Base-by-base conservation (phyloP, 2,329 filamentous ascomycete species). In the Claviceps capensis region DNA sequence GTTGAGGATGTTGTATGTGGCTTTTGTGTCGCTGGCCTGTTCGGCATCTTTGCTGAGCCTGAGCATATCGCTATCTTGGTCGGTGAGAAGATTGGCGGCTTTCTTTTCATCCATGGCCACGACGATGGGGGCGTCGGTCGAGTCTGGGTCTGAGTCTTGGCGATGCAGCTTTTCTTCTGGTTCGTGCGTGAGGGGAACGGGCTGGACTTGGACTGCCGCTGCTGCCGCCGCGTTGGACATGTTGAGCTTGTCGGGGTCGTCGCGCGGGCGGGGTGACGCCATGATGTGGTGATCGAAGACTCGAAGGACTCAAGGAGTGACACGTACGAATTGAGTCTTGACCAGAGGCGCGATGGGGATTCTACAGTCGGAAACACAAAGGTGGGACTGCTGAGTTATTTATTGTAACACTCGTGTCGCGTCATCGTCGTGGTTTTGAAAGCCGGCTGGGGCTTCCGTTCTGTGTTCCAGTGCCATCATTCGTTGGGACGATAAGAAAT, bases 81-180 rank as follows among this genome's bases (percentile, higher is more conserved):
- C 48, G 6, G 16, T 43, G 19, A 3, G 17, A 2, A 23, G 19
- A 14, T 43, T 9, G 11, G 2, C 14, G 4, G 13, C 9, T 22
- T 42, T 42, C 19, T 42, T 42, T 22, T 42, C 40, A 22, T 42
- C 79, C 60, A 84, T 77, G 42, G 14, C 42, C 19, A 26, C 42
- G 3, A 14, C 42, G 19, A 22, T 14, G 11, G 42, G 19, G 19
- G 22, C 14, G 42, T 4, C 22, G 13, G 30, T 34, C 30, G 22
- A 44, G 19, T 16, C 42, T 7, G 19, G 13, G 17, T 44, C n/a
- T 9, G 17, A 9, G 17, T 42, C 40, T 42, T 42, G 17, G 9
- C 17, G 8, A 19, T 19, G 40, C 1, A 22, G n/a, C 17, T 42
- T 42, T 13, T 42, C 40, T 14, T 42, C 13, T 2, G 17, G 22